Conservation (phyloP, 176 grass and related monocot species). For the Puccinellia tenuiflora region DNA sequence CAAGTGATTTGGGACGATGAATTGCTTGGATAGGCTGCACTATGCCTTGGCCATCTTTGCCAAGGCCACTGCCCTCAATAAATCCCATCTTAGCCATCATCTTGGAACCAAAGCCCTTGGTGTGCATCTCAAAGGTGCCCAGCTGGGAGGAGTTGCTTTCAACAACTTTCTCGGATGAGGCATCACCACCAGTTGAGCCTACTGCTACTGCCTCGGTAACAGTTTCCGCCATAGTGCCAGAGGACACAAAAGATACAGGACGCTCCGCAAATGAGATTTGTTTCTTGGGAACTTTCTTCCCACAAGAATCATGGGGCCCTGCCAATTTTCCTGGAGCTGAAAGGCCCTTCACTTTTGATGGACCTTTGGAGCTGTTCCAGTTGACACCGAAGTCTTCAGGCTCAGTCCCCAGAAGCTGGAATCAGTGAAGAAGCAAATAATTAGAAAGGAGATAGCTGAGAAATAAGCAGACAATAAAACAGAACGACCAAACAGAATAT, state of each 20-base stretch:
- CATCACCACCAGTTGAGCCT: conserved; percentile 27
- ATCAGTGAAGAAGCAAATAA: conserved; percentile 2
- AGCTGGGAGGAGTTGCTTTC: conserved; percentile 32
- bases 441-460: conserved; percentile 7
- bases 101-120: conserved; percentile 86
- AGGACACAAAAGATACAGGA: conserved; percentile 75
- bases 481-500: neutral
- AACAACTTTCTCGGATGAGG: conserved; percentile 20
- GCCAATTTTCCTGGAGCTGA: conserved; percentile 38
- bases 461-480: neutral
- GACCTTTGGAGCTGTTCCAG: conserved; percentile 37
- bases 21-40: conserved; percentile 67
- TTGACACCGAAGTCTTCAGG: conserved; percentile 55
- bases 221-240: conserved; percentile 62
- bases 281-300: conserved; percentile 31
- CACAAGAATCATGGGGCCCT: conserved; percentile 24
- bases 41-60: conserved; percentile 88
- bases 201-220: conserved; percentile 28
- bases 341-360: conserved; percentile 16
- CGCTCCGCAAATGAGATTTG: conserved; percentile 44
- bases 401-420: conserved; percentile 61
- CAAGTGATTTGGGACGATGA: conserved; percentile 84
- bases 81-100: conserved; percentile 99
- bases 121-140: conserved; percentile 81
- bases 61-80: conserved; percentile 66